Evolutionary conservation across 2,329 filamentous ascomycete species (phyloP).

Genomic region (Talaromyces sp.): DNA sequence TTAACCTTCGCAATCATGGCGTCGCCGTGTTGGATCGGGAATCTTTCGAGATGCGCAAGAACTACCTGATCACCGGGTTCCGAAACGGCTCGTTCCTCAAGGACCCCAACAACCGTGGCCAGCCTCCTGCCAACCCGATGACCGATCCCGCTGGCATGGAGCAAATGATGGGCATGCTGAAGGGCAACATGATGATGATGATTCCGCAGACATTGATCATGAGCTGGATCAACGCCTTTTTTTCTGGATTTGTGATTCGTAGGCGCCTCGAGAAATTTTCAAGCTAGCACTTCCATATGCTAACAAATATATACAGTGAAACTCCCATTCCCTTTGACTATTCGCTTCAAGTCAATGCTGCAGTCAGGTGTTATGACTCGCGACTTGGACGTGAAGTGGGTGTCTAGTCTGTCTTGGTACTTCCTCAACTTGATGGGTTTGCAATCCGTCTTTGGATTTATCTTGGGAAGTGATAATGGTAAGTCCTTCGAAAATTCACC

Average conservation of each 20-base stretch:
- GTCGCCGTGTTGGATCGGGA: conserved; percentile 76
- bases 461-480: conserved; percentile 96
- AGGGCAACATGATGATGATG: conserved; percentile 99
- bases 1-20: conserved; percentile 81
- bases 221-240: conserved; percentile 99
- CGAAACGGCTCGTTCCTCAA: conserved; percentile 88
- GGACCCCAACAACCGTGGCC: conserved; percentile 80
- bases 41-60: conserved; percentile 79
- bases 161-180: conserved; percentile 99
- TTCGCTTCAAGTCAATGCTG: conserved; percentile 99
- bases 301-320: conserved; percentile 65
- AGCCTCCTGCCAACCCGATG: conserved; percentile 91
- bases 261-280: conserved; percentile 39
- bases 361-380: conserved; percentile 94
- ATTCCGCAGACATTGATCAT: conserved; percentile 98
- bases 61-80: conserved; percentile 76
- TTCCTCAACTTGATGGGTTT: conserved; percentile 96
- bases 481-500: conserved; percentile 38
- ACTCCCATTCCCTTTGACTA: conserved; percentile 93
- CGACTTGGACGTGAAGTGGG: conserved; percentile 97
- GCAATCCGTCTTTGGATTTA: conserved; percentile 95
- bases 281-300: neutral
- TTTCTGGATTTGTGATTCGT: conserved; percentile 97
- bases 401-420: conserved; percentile 98
- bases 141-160: conserved; percentile 96